phyloP scores from a whole-genome alignment of 2,329 filamentous ascomycete genomes.

The Penicillium hordei region DNA sequence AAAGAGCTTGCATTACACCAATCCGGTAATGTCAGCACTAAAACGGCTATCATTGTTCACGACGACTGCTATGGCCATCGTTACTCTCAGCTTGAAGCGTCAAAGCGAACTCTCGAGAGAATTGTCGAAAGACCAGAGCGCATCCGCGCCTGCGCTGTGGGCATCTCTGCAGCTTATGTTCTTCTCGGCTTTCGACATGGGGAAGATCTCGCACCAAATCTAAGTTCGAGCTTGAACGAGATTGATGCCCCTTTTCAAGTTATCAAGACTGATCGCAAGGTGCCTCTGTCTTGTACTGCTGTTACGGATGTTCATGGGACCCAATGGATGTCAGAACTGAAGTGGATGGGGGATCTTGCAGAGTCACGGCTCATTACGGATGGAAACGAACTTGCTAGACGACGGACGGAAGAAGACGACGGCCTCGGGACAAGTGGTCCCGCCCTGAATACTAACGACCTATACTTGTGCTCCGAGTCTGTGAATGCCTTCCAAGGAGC shows the following conservation, averaged over 20 bases:
- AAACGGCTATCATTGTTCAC: constrained; percentile 82
- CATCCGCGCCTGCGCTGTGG: constrained; percentile 78
- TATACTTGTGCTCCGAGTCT: constrained; percentile 87
- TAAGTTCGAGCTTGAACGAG: constrained; percentile 40
- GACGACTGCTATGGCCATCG: constrained; percentile 95
- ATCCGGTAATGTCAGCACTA: constrained; percentile 41
- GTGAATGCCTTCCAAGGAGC: constrained; percentile 85
- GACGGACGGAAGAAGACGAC: constrained; percentile 43
- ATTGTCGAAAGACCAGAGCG: constrained; percentile 95
- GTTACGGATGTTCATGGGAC: constrained; percentile 89
- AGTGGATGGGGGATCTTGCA: constrained; percentile 77
- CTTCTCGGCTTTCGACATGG: constrained; percentile 79
- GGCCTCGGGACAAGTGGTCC: constrained; percentile 43
- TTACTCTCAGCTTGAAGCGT: constrained; percentile 77
- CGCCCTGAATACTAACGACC: constrained; percentile 79
- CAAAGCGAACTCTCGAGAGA: constrained; percentile 65
- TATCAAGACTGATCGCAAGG: constrained; percentile 69
- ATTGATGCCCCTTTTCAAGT: constrained; percentile 71
- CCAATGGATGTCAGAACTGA: constrained; percentile 92
- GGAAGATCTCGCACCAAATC: constrained; percentile 69
- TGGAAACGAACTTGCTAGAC: constrained; percentile 74
- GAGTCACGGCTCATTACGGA: constrained; percentile 73
- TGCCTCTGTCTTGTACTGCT: constrained; percentile 70
- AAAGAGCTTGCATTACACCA: constrained; percentile 68
- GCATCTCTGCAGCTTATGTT: constrained; percentile 84